These are phyloP conservation scores for Coemansia guatemalensis DNA, from an alignment of 192 early-diverging fungal species.

Conservation along the genomic window DNA sequence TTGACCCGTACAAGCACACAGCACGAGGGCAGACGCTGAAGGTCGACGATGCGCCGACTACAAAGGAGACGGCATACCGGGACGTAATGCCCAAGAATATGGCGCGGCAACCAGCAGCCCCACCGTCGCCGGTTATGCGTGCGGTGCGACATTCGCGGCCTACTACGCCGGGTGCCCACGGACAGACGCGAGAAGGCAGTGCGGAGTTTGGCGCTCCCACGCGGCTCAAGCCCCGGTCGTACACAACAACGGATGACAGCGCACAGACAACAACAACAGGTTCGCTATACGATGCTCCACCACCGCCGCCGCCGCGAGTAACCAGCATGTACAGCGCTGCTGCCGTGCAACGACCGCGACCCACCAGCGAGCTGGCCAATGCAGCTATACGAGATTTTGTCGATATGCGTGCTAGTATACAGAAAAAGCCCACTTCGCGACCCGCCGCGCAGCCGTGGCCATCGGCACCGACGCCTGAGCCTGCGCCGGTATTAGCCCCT, in stretches of 20 bases:
- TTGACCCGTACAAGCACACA: constrained; percentile 43
- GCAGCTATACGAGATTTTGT: constrained; percentile 34
- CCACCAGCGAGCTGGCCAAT: constrained; percentile 22
- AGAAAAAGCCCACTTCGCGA: neutral
- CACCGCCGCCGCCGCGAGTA: constrained; percentile 25
- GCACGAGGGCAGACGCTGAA: constrained; percentile 40
- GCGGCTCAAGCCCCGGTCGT: constrained; percentile 37
- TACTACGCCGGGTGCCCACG: constrained; percentile 25
- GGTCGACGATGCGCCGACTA: constrained; percentile 4
- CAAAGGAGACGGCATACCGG: constrained; percentile 6
- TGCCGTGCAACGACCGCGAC: constrained; percentile 9
- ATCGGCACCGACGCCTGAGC: constrained; percentile 8
- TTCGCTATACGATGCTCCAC: neutral
- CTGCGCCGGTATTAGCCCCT: neutral
- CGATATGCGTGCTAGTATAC: constrained; percentile 11
- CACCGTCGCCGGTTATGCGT: constrained; percentile 50
- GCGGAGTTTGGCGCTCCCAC: constrained; percentile 3
- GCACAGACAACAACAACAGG: neutral
- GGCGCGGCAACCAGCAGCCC: constrained; percentile 5
- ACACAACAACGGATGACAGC: constrained; percentile 21
- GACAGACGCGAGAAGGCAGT: constrained; percentile 8
- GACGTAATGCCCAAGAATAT: neutral
- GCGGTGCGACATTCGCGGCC: constrained; percentile 48
- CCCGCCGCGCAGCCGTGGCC: constrained; percentile 12
- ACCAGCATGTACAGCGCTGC: constrained; percentile 31